Conservation (phyloP, 345 rosid genomes). For the Sisymbrium irio region DNA sequence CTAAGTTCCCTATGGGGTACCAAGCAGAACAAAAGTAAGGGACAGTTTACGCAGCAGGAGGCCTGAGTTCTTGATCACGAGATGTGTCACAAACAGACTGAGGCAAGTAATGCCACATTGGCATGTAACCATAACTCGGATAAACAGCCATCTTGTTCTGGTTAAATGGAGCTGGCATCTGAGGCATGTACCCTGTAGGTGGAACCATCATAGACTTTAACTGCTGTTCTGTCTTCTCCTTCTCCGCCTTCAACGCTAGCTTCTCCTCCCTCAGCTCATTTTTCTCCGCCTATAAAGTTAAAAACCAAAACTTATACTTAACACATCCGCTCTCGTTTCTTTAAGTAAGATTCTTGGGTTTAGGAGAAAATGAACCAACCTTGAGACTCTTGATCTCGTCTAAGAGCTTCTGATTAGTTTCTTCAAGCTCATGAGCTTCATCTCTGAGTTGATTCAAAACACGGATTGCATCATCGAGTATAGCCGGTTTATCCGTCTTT, state of each 20-base stretch:
- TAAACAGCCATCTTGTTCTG: conserved; percentile 63
- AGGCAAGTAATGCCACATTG: conserved; percentile 96
- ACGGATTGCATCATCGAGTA: conserved; percentile 81
- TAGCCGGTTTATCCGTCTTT: conserved; percentile 80
- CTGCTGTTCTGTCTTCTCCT: conserved; percentile 73
- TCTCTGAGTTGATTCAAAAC: conserved; percentile 72
- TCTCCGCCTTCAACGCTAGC: conserved; percentile 70
- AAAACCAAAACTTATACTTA: not conserved
- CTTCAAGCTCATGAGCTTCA: conserved; percentile 75
- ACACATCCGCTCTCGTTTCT: not conserved
- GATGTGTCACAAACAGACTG: conserved; percentile 78
- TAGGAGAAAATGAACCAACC: conserved; percentile 41
- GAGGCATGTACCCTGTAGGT: conserved; percentile 56
- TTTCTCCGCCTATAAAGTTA: conserved; percentile 64
- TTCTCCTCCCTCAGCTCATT: conserved; percentile 87
- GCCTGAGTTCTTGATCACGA: conserved; percentile 87
- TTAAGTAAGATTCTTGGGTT: not conserved
- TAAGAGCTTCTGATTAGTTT: conserved; percentile 67
- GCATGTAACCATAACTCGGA: conserved; percentile 65
- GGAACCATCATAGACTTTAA: conserved; percentile 56
- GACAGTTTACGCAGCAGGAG: conserved; percentile 79
- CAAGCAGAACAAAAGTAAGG: not conserved
- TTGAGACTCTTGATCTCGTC: conserved; percentile 80
- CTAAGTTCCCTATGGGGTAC: conserved; percentile 10
- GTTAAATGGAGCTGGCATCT: conserved; percentile 49